Base-by-base conservation (phyloP, 352 stramenopile species). In the Phytopythium cucurbitacearum region DNA sequence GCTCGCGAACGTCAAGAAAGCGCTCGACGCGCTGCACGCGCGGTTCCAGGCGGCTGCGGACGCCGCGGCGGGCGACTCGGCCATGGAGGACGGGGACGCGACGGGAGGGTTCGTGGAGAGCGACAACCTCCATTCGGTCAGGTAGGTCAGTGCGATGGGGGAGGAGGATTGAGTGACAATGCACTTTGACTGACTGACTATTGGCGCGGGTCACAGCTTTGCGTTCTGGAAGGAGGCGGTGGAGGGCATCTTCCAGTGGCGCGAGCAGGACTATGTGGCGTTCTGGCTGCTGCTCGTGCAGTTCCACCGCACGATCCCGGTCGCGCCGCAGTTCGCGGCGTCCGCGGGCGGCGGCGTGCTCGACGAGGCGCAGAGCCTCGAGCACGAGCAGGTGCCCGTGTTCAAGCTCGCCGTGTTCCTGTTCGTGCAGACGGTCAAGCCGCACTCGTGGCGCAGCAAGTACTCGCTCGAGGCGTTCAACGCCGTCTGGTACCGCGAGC, bases 201-300 rank as follows among this genome's bases (percentile, higher is more conserved):
- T 28, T 28, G 21, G 21, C 11, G 4, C 21, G 13, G 28, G 39
- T 28, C 33, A 7, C n/a, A 79, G 62, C 12, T 91, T 87, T 50
- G 40, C 65, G 1, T 65, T 80, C 42, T 93, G 82, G 82, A 81
- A 73, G 48, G 75, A 84, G 21, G 67, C 80, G 7, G 76, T 90
- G 42, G 59, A 71, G 2, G 48, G 44, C 33, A 73, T 89, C 40
- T 88, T 90, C 52, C 76, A 85, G 55, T 94, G 84, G 84, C 72
- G 81, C 48, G 84, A 91, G 15, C 70, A 89, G 63, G 79, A 94
- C 52, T 91, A 87, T 56, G 72, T 82, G 51, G 76, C 77, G 51
- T 91, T 94, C 47, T 94, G 84, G 84, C 60, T 94, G 58, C 56
- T 91, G 40, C 62, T 94, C 11, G 71, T 89, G 48, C 73, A 85